Conservation (phyloP, 2,329 filamentous ascomycete genomes). For the Cladosporium colombiae region DNA sequence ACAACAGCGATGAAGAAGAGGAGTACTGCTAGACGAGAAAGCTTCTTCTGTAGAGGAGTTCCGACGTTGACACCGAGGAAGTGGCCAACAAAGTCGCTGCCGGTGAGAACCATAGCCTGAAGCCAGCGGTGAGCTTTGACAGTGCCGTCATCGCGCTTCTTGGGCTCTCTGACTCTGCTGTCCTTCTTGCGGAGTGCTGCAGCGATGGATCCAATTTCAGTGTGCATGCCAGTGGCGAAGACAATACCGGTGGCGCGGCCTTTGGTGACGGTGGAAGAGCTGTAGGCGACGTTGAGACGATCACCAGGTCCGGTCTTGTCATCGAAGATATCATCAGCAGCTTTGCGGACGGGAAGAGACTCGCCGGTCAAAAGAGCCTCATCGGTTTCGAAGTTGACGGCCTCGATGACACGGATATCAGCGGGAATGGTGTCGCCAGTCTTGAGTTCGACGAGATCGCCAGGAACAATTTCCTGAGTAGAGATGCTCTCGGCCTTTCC, state of each 20-base stretch:
- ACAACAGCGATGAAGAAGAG: conserved; percentile 74
- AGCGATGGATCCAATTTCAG: conserved; percentile 76
- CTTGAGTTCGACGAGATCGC: conserved; percentile 50
- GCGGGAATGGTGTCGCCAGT: conserved; percentile 54
- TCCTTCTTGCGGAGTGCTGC: conserved; percentile 64
- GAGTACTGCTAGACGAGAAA: conserved; percentile 80
- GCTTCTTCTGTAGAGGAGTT: conserved; percentile 80
- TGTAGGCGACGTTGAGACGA: conserved; percentile 70
- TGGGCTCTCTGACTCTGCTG: conserved; percentile 44
- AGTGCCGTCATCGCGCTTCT: conserved; percentile 41
- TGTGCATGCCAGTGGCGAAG: conserved; percentile 70
- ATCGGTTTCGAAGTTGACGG: conserved; percentile 68
- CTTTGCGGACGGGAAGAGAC: conserved; percentile 68
- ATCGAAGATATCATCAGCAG: conserved; percentile 57
- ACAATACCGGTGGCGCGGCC: conserved; percentile 70
- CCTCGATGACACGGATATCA: conserved; percentile 46
- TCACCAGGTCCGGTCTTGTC: conserved; percentile 64
- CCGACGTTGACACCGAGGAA: conserved; percentile 72
- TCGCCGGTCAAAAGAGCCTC: conserved; percentile 75
- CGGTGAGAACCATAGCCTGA: conserved; percentile 55
- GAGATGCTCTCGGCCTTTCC: conserved; percentile 45
- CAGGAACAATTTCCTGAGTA: conserved; percentile 48
- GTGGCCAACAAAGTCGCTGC: conserved; percentile 59
- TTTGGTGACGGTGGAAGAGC: conserved; percentile 70
- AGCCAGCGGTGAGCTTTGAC: conserved; percentile 41